Evolutionary conservation across 23 red algal genomes (phyloP), one percentile per base, ranked within the genome.

Genomic region (Agarophyton chilense): DNA sequence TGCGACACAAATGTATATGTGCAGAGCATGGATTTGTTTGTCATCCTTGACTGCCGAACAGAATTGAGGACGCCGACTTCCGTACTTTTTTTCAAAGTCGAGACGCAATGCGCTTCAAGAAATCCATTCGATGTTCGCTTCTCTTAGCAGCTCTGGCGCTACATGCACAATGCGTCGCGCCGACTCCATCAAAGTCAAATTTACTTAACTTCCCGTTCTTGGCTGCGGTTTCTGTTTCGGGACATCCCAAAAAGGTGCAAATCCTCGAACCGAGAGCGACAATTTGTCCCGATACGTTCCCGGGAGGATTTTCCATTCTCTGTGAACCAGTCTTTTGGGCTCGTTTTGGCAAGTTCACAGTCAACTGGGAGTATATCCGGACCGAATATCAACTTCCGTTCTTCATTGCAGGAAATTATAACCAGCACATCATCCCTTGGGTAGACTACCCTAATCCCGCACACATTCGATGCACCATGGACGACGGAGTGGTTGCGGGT

Each of bases 341-440:
- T 38, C 43, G 49, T 42, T 65, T 61, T 24, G 52, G 40, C 44
- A 65, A 61, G 22, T 83, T 83, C 39, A 21, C 22, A 47, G 56
- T 83, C 33, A 45, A 83, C 22, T 47, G 79, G 40, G 55, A 33
- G 1, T 83, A 62, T 56, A 44, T 83, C 19, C 79, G 79, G 47
- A 83, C 79, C 29, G 79, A 83, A 40, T 83, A 83, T 44, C 29
- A 62, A 19, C 40, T 83, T 14, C 79, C 79, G 17, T 83, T 65
- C 54, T 83, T 63, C 79, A 83, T 83, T 16, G 52, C 52, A 14
- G 79, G 79, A 21, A 65, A 83, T 47, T 63, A 61, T 10, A 61
- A 64, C 29, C 55, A 65, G 35, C 18, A 65, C 26, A 83, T 83
- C 39, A 64, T 65, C 38, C 79, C 79, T 2, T 83, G 79, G 79